Conservation (phyloP, 2,329 filamentous ascomycete genomes). For the Penicillium sp. region DNA sequence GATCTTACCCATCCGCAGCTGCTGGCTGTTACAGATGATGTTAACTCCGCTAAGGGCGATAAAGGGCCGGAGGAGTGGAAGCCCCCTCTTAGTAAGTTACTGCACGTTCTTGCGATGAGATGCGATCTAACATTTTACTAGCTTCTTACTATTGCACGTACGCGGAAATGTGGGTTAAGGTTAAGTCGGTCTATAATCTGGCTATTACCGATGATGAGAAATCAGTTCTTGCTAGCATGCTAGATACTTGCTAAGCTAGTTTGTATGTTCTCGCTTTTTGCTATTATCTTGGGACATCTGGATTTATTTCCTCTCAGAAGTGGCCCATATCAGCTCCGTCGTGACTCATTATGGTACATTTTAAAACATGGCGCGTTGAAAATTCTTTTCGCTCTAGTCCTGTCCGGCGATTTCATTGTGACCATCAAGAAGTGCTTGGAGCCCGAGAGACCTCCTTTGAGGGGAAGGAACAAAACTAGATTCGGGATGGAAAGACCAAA, state of each 20-base stretch:
- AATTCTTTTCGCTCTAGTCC: too few relatives aligned
- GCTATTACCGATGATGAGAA: background rate
- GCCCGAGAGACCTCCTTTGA: background rate
- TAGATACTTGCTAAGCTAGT: background rate
- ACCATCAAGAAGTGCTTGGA: background rate
- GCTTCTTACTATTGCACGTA: background rate
- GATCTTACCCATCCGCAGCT: background rate
- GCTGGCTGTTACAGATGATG: background rate
- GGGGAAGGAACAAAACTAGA: background rate
- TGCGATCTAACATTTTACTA: background rate
- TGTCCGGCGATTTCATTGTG: background rate
- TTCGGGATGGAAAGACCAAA: background rate
- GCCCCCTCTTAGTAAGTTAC: background rate
- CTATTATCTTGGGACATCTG: too few relatives aligned
- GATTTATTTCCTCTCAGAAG: too few relatives aligned
- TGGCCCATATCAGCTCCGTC: background rate
- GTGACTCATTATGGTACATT: background rate
- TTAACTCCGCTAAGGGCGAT: background rate
- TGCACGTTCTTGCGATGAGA: accelerated
- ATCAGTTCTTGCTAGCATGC: background rate
- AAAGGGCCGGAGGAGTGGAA: background rate
- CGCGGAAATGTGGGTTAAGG: background rate
- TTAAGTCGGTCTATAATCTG: background rate
- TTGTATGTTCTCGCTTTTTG: background rate
- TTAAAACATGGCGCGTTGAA: too few relatives aligned